Evolutionary conservation across 1,284 basidiomycete genomes (phyloP), one percentile per base, ranked within the genome.

Genomic region (Apiotrichum veenhuisii): DNA sequence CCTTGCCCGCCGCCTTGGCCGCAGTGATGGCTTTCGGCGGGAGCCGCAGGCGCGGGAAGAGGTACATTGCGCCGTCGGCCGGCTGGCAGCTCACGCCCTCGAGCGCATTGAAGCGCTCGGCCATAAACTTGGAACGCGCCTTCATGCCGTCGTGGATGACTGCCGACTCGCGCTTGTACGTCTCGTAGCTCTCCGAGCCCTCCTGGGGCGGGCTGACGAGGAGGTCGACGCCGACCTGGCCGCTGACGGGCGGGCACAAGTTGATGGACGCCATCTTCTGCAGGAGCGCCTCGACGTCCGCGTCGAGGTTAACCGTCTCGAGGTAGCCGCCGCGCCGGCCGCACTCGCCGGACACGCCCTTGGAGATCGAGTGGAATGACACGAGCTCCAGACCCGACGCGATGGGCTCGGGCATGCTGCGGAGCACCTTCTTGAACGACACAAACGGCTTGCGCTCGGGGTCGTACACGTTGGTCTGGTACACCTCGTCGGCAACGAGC

Each of bases 281-380:
- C 55, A 94, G 83, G 65, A 88, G 82, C 18, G 86, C 88, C 56
- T 86, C 78, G 57, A 92, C 81, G 22, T 88, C 85, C 12, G 83
- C 77, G 22, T 82, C 75, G 64, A 95, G 78, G 78, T 95, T 94
- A 61, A 83, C 82, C 67, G 85, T 83, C 77, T 95, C 91, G 69
- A 94, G 91, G 80, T 93, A 95, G 5, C 91, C 91, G 40, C 91
- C 91, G 45, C 91, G 83, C n/a, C 91, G 82, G 15, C 91, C 91
- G 74, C 91, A 95, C 77, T 95, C 91, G 63, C 91, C 91, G 36
- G 83, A 84, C 62, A 93, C 88, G 57, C 91, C 91, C 77, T 95
- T 95, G 58, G 87, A 90, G 71, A 91, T 91, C 52, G 88, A 91
- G 80, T 95, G 91, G 84, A 93, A 92, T 43, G 88, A 91, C 47